Conservation (phyloP, 805 yeast species). For the Priceomyces carsonii region DNA sequence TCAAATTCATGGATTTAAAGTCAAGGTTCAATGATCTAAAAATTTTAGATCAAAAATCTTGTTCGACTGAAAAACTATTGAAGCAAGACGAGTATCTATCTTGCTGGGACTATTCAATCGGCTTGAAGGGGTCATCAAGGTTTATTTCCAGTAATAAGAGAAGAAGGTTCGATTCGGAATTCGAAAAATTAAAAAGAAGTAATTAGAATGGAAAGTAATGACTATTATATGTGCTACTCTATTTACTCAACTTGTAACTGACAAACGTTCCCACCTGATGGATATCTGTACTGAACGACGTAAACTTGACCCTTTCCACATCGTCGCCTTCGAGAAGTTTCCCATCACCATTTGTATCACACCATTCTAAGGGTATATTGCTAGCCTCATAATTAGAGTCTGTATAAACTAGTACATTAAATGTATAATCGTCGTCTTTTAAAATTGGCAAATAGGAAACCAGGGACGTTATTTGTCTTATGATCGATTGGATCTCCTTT, state of each 20-base stretch:
- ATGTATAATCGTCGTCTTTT: conserved; percentile 59
- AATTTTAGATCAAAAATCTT: conserved; percentile 31
- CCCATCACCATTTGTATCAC: conserved; percentile 62
- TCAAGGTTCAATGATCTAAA: conserved; percentile 42
- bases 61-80: conserved; percentile 23
- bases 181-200: conserved; percentile 13
- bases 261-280: conserved; percentile 78
- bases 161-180: conserved; percentile 45
- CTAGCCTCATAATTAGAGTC: conserved; percentile 52
- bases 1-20: conserved; percentile 46
- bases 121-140: conserved; percentile 43
- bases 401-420: conserved; percentile 82
- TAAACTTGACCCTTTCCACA: conserved; percentile 67
- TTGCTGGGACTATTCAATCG: conserved; percentile 43
- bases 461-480: conserved; percentile 86
- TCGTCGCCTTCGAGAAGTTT: conserved; percentile 52
- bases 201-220: background rate
- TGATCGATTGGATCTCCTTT: conserved; percentile 77
- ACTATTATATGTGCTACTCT: conserved; percentile 2
- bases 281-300: conserved; percentile 63
- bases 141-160: conserved; percentile 54
- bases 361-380: conserved; percentile 80
- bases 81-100: conserved; percentile 49
- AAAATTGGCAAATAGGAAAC: conserved; percentile 82
- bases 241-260: conserved; percentile 45